Evolutionary conservation across 2,329 filamentous ascomycete genomes (phyloP).

Genomic region (Ceratocystis eucalypticola): DNA sequence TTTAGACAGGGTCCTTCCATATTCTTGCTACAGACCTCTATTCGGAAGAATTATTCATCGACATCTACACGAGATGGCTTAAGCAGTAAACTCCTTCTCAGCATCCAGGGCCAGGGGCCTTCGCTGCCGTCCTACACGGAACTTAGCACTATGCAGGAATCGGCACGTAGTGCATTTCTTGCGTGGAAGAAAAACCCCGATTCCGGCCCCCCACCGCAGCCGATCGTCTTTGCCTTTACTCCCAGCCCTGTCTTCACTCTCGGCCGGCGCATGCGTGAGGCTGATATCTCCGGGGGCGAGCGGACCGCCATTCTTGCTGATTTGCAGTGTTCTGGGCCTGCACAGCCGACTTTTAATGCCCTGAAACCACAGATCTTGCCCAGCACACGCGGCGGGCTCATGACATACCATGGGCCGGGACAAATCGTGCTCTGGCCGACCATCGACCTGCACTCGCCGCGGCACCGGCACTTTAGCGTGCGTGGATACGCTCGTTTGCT

Average conservation of each 20-base stretch:
- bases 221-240: conserved; percentile 69
- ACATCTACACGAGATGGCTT: not conserved
- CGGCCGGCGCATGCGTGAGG: conserved; percentile 58
- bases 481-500: conserved; percentile 65
- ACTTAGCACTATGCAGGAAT: conserved; percentile 21
- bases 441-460: conserved; percentile 54
- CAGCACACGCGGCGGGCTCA: conserved; percentile 74
- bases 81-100: not conserved
- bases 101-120: not conserved
- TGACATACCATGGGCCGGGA: conserved; percentile 89
- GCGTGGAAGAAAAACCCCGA: conserved; percentile 26
- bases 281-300: conserved; percentile 35
- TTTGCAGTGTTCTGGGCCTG: conserved; percentile 25
- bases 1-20: no score
- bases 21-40: not conserved
- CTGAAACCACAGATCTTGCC: conserved; percentile 47
- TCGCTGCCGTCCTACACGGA: conserved; percentile 1
- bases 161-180: conserved; percentile 26
- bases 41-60: not conserved
- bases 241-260: conserved; percentile 77
- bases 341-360: conserved; percentile 23
- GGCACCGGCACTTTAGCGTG: conserved; percentile 49
- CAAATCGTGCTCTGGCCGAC: conserved; percentile 90
- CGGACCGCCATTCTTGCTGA: conserved; percentile 32
- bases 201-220: conserved; percentile 34